Base-by-base conservation (phyloP, 2,329 filamentous ascomycete genomes). In the Penicillium palitans region DNA sequence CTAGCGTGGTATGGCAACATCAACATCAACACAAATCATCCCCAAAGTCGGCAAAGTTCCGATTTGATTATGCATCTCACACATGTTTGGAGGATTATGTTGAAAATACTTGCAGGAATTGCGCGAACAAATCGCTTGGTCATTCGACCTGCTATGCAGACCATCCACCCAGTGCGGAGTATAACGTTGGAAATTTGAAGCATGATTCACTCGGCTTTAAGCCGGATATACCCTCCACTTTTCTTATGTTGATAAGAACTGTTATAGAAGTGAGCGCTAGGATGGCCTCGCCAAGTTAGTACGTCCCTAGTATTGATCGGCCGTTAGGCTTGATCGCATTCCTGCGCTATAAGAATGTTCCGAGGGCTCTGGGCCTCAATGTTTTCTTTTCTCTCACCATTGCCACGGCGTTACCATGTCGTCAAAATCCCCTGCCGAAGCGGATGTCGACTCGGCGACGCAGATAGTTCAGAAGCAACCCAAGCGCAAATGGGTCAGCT, bases 401-500 rank as follows among this genome's bases (percentile, higher is more conserved):
- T 25, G 3, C 25, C 3, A 46, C 10, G 19, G 19, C 3, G 45
- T 31, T 29, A 63, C 40, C 10, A 72, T 71, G 68, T 62, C 63
- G 15, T 53, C 60, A 8, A 44, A 51, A 12, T 46, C 17, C 17
- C 25, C 59, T 13, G 59, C 65, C 2, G 66, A 70, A 24, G 49
- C 60, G 4, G 59, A 55, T 7, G 31, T 60, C 10, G 58, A 62
- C 7, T 13, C 49, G 4, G 40, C 62, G 0, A 55, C 53, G 10
- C 57, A 58, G 7, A 21, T 66, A 9, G 54, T 70, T 25, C 69
- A 70, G 42, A 61, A 68, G 52, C 52, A 63, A 4, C 63, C 61
- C 3, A 77, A 75, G 61, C 62, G 70, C 9, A 80, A 68, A 72
- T 82, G 80, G 80, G 72, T 76, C 46, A 78, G 75, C 61, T 83